These are phyloP conservation scores for Dictyostelium purpureum DNA, from an alignment of 78 protist genomes.

Conservation along the genomic window DNA sequence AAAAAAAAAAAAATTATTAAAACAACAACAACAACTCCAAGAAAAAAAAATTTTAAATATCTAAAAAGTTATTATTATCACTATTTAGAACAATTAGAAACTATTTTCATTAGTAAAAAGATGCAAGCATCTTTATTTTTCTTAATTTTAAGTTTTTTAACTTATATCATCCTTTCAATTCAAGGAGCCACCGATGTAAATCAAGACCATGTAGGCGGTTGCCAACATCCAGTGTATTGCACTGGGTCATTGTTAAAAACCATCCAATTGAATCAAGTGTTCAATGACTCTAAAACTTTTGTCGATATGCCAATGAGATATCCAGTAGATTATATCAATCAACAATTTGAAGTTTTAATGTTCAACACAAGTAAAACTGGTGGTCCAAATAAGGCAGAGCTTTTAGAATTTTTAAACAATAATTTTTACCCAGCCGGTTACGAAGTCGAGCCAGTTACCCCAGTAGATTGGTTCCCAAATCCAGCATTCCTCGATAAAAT, in stretches of 20 bases:
- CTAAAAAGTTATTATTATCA: no score
- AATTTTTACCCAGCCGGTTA: conserved; percentile 60
- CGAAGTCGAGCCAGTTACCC: conserved; percentile 15
- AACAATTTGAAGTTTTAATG: neutral
- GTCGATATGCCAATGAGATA: conserved; percentile 80
- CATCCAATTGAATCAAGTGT: conserved; percentile 28
- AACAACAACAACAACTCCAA: no score
- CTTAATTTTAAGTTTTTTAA: no score
- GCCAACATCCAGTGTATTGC: conserved; percentile 67
- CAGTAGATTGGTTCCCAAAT: conserved; percentile 60
- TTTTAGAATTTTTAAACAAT: neutral
- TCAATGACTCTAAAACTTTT: conserved; percentile 85
- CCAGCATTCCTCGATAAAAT: conserved; percentile 40
- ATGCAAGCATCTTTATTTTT: no score
- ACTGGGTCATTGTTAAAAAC: conserved; percentile 20
- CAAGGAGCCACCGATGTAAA: no score
- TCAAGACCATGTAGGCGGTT: neutral
- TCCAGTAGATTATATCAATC: neutral
- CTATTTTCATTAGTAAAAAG: no score
- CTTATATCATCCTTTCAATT: no score
- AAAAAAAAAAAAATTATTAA: no score
- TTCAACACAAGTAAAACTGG: neutral
- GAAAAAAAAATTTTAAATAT: no score
- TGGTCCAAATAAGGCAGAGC: neutral
- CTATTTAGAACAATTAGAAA: no score